These are phyloP conservation scores for Fusarium continuum DNA, from an alignment of 2,329 filamentous ascomycete species.

Conservation along the genomic window DNA sequence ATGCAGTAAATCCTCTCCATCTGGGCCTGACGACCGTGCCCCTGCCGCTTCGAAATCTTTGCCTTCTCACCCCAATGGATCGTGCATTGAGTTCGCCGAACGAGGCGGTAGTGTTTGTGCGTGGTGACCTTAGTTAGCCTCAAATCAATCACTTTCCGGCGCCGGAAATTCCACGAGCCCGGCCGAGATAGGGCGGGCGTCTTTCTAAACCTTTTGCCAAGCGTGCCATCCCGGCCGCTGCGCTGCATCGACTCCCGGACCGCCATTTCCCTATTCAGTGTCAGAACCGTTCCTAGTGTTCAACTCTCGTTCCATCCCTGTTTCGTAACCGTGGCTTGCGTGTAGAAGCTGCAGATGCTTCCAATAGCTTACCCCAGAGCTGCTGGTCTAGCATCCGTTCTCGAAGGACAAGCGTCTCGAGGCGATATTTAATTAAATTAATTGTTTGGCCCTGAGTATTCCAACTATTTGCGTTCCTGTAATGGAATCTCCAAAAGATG, in stretches of 20 bases:
- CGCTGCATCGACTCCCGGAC: slow-evolving; percentile 38
- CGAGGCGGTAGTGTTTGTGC: slow-evolving; percentile 26
- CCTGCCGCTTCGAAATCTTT: slow-evolving; percentile 11
- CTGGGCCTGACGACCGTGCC: slow-evolving; percentile 15
- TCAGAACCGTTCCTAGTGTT: slow-evolving; percentile 39
- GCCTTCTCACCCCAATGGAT: slow-evolving; percentile 9
- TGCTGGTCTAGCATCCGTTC: slow-evolving; percentile 19
- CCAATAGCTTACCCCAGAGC: slow-evolving; percentile 30
- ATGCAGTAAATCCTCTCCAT: slow-evolving; percentile 11
- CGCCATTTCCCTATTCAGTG: slow-evolving; percentile 39
- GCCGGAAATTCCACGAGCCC: slow-evolving; percentile 29
- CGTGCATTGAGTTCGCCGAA: slow-evolving; percentile 28
- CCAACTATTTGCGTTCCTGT: slow-evolving; percentile 33
- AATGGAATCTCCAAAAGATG: slow-evolving; percentile 52
- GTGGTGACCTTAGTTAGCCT: slow-evolving; percentile 22
- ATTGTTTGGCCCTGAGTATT: slow-evolving; percentile 6
- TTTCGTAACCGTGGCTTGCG: slow-evolving; percentile 33
- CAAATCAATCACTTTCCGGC: slow-evolving; percentile 20
- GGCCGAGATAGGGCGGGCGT: slow-evolving; percentile 37
- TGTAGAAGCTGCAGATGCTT: slow-evolving; percentile 32
- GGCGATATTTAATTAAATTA: slow-evolving; percentile 44
- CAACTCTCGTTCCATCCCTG: slow-evolving; percentile 33
- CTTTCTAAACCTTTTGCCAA: slow-evolving; percentile 28
- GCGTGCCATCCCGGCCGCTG: slow-evolving; percentile 37
- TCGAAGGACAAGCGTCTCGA: slow-evolving; percentile 33